phyloP scores from a whole-genome alignment of 2,329 filamentous ascomycete genomes.

The Esteya vermicola region DNA sequence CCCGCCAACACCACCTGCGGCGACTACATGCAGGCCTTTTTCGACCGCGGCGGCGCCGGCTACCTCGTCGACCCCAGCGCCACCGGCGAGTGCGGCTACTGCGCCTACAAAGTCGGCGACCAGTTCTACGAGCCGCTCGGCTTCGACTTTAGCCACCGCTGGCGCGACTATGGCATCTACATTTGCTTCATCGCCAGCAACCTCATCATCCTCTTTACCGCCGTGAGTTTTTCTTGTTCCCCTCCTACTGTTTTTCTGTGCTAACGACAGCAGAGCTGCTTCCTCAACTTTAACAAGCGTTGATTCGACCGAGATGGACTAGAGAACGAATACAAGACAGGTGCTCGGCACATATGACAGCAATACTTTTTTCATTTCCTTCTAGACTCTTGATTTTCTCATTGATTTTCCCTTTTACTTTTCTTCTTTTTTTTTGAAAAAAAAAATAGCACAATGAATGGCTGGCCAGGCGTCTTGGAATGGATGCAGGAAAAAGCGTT shows the following conservation, averaged over 20 bases:
- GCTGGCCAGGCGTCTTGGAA: too few species aligned
- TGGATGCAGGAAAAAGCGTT: not conserved
- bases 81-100: conserved; percentile 62
- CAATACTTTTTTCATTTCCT: too few species aligned
- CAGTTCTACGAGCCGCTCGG: conserved; percentile 60
- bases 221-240: conserved; percentile 25
- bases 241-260: not conserved
- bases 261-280: conserved; percentile 24
- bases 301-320: conserved; percentile 15
- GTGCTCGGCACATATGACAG: too few species aligned
- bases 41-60: conserved; percentile 50
- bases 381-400: too few species aligned
- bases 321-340: too few species aligned
- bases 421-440: too few species aligned
- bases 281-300: conserved; percentile 38
- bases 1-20: conserved; percentile 55
- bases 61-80: conserved; percentile 53
- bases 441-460: too few species aligned
- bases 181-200: conserved; percentile 66
- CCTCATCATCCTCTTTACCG: conserved; percentile 43
- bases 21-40: conserved; percentile 62
- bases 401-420: too few species aligned
- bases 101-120: conserved; percentile 66
- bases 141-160: conserved; percentile 53
- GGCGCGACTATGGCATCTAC: conserved; percentile 74